A percentile compares a stretch with the other conserved stretches of the same genome.
phyloP scores from a whole-genome alignment of 352 stramenopile genomes.

The Phytophthora pistaciae region DNA sequence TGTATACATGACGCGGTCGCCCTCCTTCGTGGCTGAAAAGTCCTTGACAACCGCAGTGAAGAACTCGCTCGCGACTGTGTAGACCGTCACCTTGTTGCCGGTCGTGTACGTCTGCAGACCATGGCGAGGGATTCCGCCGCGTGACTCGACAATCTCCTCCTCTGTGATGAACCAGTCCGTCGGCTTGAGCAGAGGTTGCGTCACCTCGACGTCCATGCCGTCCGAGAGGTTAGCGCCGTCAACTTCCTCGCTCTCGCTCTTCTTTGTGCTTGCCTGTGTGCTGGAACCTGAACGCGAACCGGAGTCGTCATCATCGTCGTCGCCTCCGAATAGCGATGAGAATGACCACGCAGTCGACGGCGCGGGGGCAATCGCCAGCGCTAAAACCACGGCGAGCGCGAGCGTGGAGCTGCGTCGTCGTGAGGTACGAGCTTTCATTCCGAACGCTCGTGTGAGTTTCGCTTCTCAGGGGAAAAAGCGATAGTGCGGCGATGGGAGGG shows the following conservation, averaged over 20 bases:
- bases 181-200: conserved; percentile 54
- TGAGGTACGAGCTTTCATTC: not conserved
- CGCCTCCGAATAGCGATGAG: conserved; percentile 11
- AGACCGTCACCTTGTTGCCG: conserved; percentile 56
- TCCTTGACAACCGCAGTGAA: conserved; percentile 57
- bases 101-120: conserved; percentile 38
- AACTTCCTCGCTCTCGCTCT: not conserved
- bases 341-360: conserved; percentile 13
- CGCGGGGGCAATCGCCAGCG: not conserved
- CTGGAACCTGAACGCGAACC: conserved; percentile 12
- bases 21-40: conserved; percentile 28
- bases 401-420: not conserved
- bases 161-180: conserved; percentile 62
- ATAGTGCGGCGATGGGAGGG: not conserved
- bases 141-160: conserved; percentile 52
- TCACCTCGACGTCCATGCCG: conserved; percentile 34
- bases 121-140: conserved; percentile 47
- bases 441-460: not conserved
- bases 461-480: not conserved
- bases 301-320: conserved; percentile 1
- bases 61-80: conserved; percentile 48
- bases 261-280: not conserved
- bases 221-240: conserved; percentile 21
- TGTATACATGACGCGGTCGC: conserved; percentile 47
- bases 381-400: not conserved